Base-by-base conservation (phyloP, 768 basidiomycete genomes). In the Sarcomyxa edulis region DNA sequence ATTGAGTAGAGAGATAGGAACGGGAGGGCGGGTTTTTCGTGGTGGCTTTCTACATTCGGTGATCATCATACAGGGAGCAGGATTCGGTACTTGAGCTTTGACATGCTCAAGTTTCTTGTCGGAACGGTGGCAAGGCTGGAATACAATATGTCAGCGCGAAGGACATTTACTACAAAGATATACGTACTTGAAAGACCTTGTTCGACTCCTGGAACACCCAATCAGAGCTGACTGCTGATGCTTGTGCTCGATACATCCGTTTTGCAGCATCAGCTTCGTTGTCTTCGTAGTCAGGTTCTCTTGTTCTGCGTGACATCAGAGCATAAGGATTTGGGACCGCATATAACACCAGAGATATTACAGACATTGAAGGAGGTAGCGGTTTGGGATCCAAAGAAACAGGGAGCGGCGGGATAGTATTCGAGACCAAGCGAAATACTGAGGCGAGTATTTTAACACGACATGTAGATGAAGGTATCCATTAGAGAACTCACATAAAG, bases 381-480 rank as follows among this genome's bases (percentile, higher is more conserved):
- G 69, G 66, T 43, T 63, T 69, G 0, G 69, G 68, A 9, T 58
- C 48, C 9, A 73, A 47, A n/a, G 63, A 69, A 26, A 78, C 54
- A n/a, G 40, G 45, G n/a, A 55, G 50, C 1, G 68, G 64, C n/a
- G 55, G 42, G 12, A 54, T 50, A 2, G 65, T 52, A 30, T 48
- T 50, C 11, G 76, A 77, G 11, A 78, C 44, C 15, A 78, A 64
- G 11, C 73, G 69, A 45, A 78, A 78, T 22, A 55, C 74, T 77
- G 24, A 20, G 36, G 1, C 29, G 12, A 11, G 7, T 16, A 11
- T 6, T 5, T n/a, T 3, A 7, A 23, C 28, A 25, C 39, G 32
- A 32, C 25, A 18, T 10, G 26, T 14, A 5, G 19, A n/a, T 12
- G 12, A 4, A 22, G 14, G 14, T 6, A 35, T 24, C 19, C 4